Conservation (phyloP, 2,329 filamentous ascomycete species). For the Colletotrichum theobromicola region DNA sequence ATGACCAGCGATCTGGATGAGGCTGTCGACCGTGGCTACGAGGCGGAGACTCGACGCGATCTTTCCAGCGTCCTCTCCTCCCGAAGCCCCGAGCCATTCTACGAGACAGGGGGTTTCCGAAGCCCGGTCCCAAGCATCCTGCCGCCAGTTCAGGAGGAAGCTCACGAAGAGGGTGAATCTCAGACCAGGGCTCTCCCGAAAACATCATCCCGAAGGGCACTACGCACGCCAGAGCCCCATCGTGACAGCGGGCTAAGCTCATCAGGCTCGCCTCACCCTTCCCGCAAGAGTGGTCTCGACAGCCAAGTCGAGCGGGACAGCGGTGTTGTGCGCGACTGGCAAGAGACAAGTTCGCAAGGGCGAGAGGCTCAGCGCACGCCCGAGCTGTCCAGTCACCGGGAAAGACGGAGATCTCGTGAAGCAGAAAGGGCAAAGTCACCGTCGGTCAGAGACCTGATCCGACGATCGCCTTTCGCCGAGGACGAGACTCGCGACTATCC, state of each 20-base stretch:
- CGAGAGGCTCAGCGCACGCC: conserved; percentile 25
- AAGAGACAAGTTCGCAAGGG: conserved; percentile 31
- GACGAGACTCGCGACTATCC: conserved; percentile 29
- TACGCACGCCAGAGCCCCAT: conserved; percentile 40
- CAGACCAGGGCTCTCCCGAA: conserved; percentile 20
- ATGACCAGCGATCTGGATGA: conserved; percentile 20
- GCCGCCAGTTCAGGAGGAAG: conserved; percentile 58
- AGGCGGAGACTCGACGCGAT: conserved; percentile 32
- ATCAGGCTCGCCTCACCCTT: conserved; percentile 48
- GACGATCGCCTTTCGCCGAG: conserved; percentile 23
- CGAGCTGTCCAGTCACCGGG: conserved; percentile 7
- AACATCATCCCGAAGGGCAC: conserved; percentile 19
- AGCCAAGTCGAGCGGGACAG: conserved; percentile 55
- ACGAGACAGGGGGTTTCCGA: conserved; percentile 38
- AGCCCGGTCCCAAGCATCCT: conserved; percentile 50
- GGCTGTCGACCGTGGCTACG: conserved; percentile 24
- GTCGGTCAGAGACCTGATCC: conserved; percentile 28
- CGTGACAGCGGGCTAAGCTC: conserved; percentile 56
- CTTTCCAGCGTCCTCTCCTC: conserved; percentile 20
- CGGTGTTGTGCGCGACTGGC: conserved; percentile 57
- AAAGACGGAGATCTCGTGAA: conserved; percentile 25
- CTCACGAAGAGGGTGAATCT: conserved; percentile 49
- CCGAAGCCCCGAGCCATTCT: conserved; percentile 4
- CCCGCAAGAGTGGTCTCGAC: conserved; percentile 36
- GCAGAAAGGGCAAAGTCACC: conserved; percentile 11